Evolutionary conservation across 2,329 filamentous ascomycete genomes (phyloP).

Genomic region (Pyricularia sp.): DNA sequence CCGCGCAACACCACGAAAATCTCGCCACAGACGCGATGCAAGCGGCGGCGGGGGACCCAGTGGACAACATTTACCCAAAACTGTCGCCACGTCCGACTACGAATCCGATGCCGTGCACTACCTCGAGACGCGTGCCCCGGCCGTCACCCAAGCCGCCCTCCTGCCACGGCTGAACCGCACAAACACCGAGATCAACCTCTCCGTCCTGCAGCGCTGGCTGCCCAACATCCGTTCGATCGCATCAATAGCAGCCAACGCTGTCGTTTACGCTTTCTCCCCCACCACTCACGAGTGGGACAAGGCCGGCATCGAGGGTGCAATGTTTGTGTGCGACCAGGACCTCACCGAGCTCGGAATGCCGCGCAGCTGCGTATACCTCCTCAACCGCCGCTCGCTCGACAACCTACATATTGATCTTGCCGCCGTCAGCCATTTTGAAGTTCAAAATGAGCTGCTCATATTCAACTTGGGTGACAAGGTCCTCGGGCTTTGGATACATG

Average conservation of each 20-base stretch:
- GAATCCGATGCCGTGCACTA: constrained; percentile 50
- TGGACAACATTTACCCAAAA: constrained; percentile 23
- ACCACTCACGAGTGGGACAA: constrained; percentile 66
- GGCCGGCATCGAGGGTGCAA: constrained; percentile 67
- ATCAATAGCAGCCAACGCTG: constrained; percentile 71
- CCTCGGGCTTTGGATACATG: constrained; percentile 42
- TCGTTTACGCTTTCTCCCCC: constrained; percentile 68
- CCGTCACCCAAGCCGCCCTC: constrained; percentile 33
- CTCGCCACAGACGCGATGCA: constrained; percentile 14
- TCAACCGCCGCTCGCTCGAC: constrained; percentile 58
- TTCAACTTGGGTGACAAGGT: constrained; percentile 28
- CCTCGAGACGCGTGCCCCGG: constrained; percentile 23
- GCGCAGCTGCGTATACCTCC: constrained; percentile 50
- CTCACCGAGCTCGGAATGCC: constrained; percentile 24
- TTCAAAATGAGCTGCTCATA: constrained; percentile 42
- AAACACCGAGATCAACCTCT: constrained; percentile 77
- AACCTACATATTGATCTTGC: constrained; percentile 58
- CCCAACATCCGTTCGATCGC: constrained; percentile 61
- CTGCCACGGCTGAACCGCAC: constrained; percentile 43
- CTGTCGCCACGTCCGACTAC: constrained; percentile 42
- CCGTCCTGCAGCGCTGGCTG: constrained; percentile 70
- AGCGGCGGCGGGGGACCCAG: constrained; percentile 14
- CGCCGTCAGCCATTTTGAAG: constrained; percentile 49
- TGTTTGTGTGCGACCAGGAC: constrained; percentile 68
- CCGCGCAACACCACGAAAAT: constrained; percentile 24